Percentiles rank a stretch among this genome's conserved stretches.
These are phyloP conservation scores for Penicillium verrucosum DNA, from an alignment of 2,329 filamentous ascomycete species.

Conservation along the genomic window DNA sequence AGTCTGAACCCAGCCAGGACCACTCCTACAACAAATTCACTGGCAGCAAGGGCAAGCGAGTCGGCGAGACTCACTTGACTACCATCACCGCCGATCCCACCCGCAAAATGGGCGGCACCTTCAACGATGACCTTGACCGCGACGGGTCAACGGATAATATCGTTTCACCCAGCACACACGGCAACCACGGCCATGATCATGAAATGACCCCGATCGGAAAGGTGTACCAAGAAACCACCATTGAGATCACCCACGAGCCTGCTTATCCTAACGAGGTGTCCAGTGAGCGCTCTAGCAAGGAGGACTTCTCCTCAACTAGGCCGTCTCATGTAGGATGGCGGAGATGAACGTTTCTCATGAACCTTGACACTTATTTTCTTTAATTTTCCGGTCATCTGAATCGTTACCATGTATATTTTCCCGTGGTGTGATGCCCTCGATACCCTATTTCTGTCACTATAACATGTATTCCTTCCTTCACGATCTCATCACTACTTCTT, in stretches of 20 bases:
- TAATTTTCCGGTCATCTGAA: not conserved
- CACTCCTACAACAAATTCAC: slow-evolving; percentile 33
- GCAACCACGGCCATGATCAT: slow-evolving; percentile 4
- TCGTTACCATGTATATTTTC: not conserved
- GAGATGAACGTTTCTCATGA: slow-evolving; percentile 14
- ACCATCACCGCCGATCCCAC: slow-evolving; percentile 30
- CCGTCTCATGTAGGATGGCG: slow-evolving; percentile 23
- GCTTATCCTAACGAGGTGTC: slow-evolving; percentile 26
- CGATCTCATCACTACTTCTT: not conserved
- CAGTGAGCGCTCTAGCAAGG: slow-evolving; percentile 30
- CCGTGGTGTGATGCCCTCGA: not conserved
- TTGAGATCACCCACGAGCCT: slow-evolving; percentile 41
- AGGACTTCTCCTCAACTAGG: slow-evolving; percentile 18
- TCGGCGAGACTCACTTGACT: slow-evolving; percentile 32
- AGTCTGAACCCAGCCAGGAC: slow-evolving; percentile 45
- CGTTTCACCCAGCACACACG: slow-evolving; percentile 25
- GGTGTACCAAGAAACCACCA: slow-evolving; percentile 46
- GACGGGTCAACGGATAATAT: slow-evolving; percentile 49
- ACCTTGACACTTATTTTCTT: not conserved
- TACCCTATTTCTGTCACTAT: not conserved
- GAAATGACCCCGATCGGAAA: slow-evolving; percentile 37
- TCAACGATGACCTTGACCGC: slow-evolving; percentile 32
- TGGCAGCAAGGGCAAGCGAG: slow-evolving; percentile 25
- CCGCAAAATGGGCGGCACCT: slow-evolving; percentile 14
- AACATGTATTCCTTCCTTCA: not conserved